Base-by-base conservation (phyloP, 2,329 filamentous ascomycete genomes). In the Cercospora citrullina region DNA sequence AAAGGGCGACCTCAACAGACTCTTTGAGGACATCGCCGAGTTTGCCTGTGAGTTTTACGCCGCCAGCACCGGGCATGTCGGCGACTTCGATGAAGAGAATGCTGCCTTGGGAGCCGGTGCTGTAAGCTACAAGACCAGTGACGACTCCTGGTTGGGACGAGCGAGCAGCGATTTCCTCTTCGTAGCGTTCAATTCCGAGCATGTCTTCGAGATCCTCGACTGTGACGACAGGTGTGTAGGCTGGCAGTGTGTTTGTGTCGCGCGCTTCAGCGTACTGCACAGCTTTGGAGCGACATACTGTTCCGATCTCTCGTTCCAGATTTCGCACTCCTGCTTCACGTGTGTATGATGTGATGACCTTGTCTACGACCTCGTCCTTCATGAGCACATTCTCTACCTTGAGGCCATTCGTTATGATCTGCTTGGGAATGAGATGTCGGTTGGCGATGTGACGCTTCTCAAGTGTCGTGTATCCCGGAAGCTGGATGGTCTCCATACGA, bases 71-170 rank as follows among this genome's bases (percentile, higher is more conserved):
- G 0, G 95, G 95, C 93, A 98, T 98, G 77, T 97, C 94, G 10
- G 94, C 93, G 55, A 97, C 93, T 81, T 99, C 95, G 75, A 99
- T 99, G 84, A 99, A 99, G 65, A 99, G 86, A 75, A 99, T 99
- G 77, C 91, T 94, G 70, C 95, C 95, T 79, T 97, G 94, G 59
- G 93, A 93, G 60, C 95, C 94, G 4, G 90, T 91, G 76, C 90
- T 93, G 82, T 97, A 99, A 8, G 95, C 95, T 16, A 99, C 95
- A 33, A 99, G 89, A 14, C 95, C 95, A 0, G 95, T 99, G 42
- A 99, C 94, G 66, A 99, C 91, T 66, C 95, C 95, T 1, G 95
- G 94, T 18, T 93, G 89, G 72, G 78, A 85, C 45, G 87, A 88
- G 76, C 91, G 93, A 79, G 96, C 94, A 12, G 95, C 92, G 75